Conservation (phyloP, 2,329 filamentous ascomycete species). For the Tympanopsis confertula region DNA sequence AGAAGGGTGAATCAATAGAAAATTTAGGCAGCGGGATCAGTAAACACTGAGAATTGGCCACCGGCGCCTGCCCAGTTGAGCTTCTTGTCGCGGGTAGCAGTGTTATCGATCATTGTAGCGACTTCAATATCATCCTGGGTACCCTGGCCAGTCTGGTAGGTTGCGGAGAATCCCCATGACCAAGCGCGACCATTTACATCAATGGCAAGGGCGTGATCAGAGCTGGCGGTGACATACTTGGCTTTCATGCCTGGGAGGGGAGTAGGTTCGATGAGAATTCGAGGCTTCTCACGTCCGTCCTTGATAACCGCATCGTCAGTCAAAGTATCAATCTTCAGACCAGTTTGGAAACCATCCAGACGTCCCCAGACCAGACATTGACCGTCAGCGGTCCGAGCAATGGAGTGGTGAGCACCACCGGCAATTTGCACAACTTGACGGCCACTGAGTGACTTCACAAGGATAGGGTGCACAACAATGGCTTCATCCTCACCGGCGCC, state of each 20-base stretch:
- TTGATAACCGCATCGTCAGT: conserved; percentile 33
- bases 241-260: conserved; percentile 38
- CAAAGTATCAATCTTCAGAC: conserved; percentile 35
- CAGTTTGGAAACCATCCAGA: conserved; percentile 23
- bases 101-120: conserved; percentile 54
- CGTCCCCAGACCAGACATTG: conserved; percentile 25
- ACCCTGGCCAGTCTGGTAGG: conserved; percentile 56
- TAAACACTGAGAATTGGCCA: conserved; percentile 36
- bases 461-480: conserved; percentile 39
- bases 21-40: background rate
- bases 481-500: conserved; percentile 44
- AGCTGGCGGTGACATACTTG: conserved; percentile 37
- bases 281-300: conserved; percentile 41
- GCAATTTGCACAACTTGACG: conserved; percentile 39
- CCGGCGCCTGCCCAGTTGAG: conserved; percentile 52
- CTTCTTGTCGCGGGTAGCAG: conserved; percentile 44
- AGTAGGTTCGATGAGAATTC: conserved; percentile 50
- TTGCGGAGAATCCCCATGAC: conserved; percentile 57
- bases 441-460: conserved; percentile 37
- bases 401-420: conserved; percentile 53
- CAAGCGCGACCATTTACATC: conserved; percentile 45
- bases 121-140: conserved; percentile 49
- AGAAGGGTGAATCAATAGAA: background rate
- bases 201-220: conserved; percentile 53
- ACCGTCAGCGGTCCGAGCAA: conserved; percentile 19